Evolutionary conservation across 2,329 filamentous ascomycete genomes (phyloP).

Genomic region (Nannizziopsis barbatae): DNA sequence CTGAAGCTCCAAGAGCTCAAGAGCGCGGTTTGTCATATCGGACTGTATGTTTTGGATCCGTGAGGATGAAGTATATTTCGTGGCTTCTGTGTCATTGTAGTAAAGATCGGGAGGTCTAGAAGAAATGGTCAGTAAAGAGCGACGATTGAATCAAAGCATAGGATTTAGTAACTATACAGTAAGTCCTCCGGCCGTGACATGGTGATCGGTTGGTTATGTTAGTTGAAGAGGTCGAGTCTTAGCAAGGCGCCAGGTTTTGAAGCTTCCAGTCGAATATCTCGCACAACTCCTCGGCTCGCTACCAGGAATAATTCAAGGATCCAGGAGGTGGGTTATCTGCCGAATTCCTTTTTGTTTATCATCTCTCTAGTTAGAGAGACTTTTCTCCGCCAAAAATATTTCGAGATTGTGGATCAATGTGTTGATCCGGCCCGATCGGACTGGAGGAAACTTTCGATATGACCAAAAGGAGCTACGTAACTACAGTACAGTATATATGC

Average conservation of each 20-base stretch:
- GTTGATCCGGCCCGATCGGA: too few species aligned
- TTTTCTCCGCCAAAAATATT: too few species aligned
- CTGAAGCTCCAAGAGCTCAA: slow-evolving; percentile 75
- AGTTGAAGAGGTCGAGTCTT: neutral
- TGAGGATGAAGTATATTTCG: slow-evolving; percentile 93
- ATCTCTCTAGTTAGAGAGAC: too few species aligned
- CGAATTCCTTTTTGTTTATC: too few species aligned
- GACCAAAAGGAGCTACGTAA: too few species aligned
- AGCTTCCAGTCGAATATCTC: too few species aligned
- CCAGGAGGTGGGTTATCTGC: too few species aligned
- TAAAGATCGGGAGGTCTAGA: slow-evolving; percentile 82
- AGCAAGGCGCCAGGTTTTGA: neutral
- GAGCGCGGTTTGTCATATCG: slow-evolving; percentile 83
- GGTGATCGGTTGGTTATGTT: slow-evolving; percentile 28
- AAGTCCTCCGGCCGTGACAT: slow-evolving; percentile 98
- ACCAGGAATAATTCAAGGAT: too few species aligned
- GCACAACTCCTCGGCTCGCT: too few species aligned
- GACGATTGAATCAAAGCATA: neutral
- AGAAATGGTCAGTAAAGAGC: neutral
- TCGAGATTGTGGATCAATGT: too few species aligned
- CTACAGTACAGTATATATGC: too few species aligned
- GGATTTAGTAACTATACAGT: slow-evolving; percentile 48
- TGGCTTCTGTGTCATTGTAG: slow-evolving; percentile 90
- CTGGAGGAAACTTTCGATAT: too few species aligned
- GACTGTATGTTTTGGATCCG: slow-evolving; percentile 94